Evolutionary conservation across 208 protist genomes (phyloP), one percentile per base, ranked within the genome.

Genomic region (Leishmania mexicana): DNA sequence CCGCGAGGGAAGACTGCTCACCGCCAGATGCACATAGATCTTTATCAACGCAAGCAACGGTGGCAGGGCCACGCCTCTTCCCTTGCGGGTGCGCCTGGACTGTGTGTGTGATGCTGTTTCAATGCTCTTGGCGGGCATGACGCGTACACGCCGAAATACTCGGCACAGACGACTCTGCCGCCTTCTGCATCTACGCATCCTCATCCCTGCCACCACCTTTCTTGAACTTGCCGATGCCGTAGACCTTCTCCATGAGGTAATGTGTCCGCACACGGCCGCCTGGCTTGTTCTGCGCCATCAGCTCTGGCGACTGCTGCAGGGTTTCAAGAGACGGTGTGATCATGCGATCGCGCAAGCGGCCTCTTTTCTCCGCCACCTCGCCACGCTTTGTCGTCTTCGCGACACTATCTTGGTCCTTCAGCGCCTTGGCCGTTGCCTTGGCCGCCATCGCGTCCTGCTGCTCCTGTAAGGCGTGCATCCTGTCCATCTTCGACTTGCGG

Each of bases 391-490:
- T 68, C 31, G 80, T 24, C 45, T 75, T 74, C 21, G 68, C 60
- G 7, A 67, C 13, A 70, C 71, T 87, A 5, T 40, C 89, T 70
- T 73, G 87, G 24, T 85, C 72, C 81, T 90, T 89, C 71, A 92
- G 74, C 35, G 76, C 70, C 85, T 76, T 83, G 42, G 83, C 42
- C 8, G 81, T 81, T 1, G 80, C 58, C 78, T 90, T 83, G 7
- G 86, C 87, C 31, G 88, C 45, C 58, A 89, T n/a, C 7, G 90
- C 91, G 79, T 97, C 94, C 79, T 95, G 84, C 82, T 95, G 89
- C 77, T 90, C 84, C 85, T 97, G 94, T 76, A 94, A 78, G 11
- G 91, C 92, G 81, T 96, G 95, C 58, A 85, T 86, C 76, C 83
- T 85, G 87, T 96, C 93, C 35, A 86, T 60, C 81, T 90, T 90